Percentiles rank a stretch among this genome's conserved stretches.
Evolutionary conservation across 225 moss, liverwort and hornwort genomes (phyloP).

Genomic region (Sphagnum tenellum): DNA sequence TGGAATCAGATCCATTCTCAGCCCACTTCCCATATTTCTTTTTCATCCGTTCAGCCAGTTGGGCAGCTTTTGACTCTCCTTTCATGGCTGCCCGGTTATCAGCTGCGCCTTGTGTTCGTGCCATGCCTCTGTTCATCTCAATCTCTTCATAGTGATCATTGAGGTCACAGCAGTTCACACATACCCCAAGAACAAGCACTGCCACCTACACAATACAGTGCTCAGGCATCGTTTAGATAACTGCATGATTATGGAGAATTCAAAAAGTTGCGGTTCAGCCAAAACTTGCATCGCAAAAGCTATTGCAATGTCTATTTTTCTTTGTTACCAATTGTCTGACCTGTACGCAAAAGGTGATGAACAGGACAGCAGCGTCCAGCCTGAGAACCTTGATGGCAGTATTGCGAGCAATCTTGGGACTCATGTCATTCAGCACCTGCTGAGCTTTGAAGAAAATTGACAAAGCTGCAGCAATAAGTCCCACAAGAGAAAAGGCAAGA

Average conservation of each 20-base stretch:
- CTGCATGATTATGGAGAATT: background rate
- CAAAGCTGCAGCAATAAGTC: slow-evolving; percentile 38
- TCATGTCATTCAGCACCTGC: slow-evolving; percentile 16
- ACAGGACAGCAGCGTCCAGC: slow-evolving; percentile 23
- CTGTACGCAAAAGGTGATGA: slow-evolving; percentile 28
- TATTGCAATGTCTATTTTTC: too few species aligned
- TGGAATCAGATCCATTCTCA: slow-evolving; percentile 17
- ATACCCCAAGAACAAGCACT: slow-evolving; percentile 38
- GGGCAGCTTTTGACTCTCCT: slow-evolving; percentile 42
- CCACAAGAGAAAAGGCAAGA: slow-evolving; percentile 47
- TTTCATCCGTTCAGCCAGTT: slow-evolving; percentile 55
- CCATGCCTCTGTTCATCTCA: slow-evolving; percentile 41
- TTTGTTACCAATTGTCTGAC: slow-evolving; percentile 1
- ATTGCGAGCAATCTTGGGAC: slow-evolving; percentile 8
- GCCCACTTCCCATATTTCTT: slow-evolving; percentile 62
- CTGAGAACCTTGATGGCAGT: slow-evolving; percentile 21
- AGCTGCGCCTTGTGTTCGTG: slow-evolving; percentile 33
- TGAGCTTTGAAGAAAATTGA: slow-evolving; percentile 25
- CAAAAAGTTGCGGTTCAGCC: background rate
- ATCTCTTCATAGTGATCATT: slow-evolving; percentile 58
- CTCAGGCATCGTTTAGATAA: background rate
- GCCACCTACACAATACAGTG: slow-evolving; percentile 13
- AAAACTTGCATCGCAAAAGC: background rate
- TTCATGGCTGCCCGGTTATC: slow-evolving; percentile 30
- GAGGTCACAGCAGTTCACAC: slow-evolving; percentile 57